Base-by-base conservation (phyloP, 2,329 filamentous ascomycete species). In the Claviceps monticola region DNA sequence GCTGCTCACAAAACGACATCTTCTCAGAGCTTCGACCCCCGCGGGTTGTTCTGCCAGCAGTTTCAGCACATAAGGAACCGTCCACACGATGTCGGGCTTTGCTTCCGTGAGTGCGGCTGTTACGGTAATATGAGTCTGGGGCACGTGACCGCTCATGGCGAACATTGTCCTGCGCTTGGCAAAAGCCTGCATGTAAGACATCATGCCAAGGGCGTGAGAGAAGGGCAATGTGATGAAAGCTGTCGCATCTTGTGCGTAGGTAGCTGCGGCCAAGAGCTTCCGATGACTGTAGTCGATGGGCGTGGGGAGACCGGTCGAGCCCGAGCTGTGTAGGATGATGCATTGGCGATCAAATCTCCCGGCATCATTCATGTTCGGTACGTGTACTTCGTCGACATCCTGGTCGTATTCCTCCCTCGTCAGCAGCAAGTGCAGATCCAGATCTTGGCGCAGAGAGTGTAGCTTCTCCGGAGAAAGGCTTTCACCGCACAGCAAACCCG, bases 11-110 rank as follows among this genome's bases (percentile, higher is more conserved):
- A 77, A 58, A 56, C 76, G 72, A 5, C 74, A 66, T 14, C 64
- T 60, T 2, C 63, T 62, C 14, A 82, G 64, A 2, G 65, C 62
- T 2, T 65, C 56, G 16, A 80, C 68, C 0, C 80, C 81, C n/a
- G 73, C 68, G 3, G 74, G 65, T 0, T 72, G 71, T 60, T 84
- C 82, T 2, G 73, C 73, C 1, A 84, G 66, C 0, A 84, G 66
- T 58, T 83, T 83, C 26, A 84, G 61, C 0, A 76, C 74, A 58
- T 83, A 84, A 0, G 81, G 81, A 0, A 84, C 81, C 14, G 70
- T 73, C 53, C 80, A 74, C 47, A 84, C 73, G 34, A 76, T 72
- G 52, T 82, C 71, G 14, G 76, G 70, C 17, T 70, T 56, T 52
- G 71, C 60, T 7, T 60, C 61, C 7, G 63, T 56, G 61, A 79